A percentile compares a stretch with the other conserved stretches of the same genome.
Conservation (phyloP, 805 yeast genomes). For the Myxozyma melibiosi region DNA sequence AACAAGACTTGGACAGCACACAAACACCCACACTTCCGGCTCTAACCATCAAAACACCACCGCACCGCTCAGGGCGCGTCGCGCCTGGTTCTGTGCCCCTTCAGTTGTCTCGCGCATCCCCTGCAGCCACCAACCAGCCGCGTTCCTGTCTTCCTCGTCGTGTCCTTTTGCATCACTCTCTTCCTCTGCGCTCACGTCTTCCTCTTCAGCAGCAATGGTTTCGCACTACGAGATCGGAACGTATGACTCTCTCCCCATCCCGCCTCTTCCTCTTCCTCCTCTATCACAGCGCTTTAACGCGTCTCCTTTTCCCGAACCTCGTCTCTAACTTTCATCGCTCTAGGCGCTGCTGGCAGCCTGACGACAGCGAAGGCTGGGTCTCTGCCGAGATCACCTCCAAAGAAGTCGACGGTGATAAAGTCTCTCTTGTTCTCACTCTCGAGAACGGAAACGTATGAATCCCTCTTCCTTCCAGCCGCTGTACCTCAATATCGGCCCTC, state of each 20-base stretch:
- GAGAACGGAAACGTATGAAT: conserved; percentile 49
- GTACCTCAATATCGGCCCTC: too few relatives aligned
- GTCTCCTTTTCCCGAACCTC: neutral
- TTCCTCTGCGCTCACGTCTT: neutral
- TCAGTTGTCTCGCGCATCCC: neutral
- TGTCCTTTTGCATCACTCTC: neutral
- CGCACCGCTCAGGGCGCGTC: conserved; percentile 1
- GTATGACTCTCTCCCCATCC: conserved; percentile 13
- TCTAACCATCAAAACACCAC: neutral
- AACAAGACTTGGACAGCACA: neutral
- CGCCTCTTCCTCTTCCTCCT: neutral
- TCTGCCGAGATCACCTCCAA: conserved; percentile 62
- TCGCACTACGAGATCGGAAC: conserved; percentile 33
- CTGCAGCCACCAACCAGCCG: neutral
- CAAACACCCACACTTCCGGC: neutral
- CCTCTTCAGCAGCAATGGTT: conserved; percentile 21
- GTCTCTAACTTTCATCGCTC: neutral
- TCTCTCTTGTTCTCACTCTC: conserved; percentile 53
- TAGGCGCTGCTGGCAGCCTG: conserved; percentile 75
- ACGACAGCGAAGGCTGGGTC: conserved; percentile 71
- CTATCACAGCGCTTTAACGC: neutral
- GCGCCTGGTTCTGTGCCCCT: conserved; percentile 3
- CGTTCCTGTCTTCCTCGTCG: conserved; percentile 2
- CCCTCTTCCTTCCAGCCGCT: neutral
- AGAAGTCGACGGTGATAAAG: conserved; percentile 49